These are phyloP conservation scores for Smallanthus sonchifolius DNA, from an alignment of 129 eudicot species.

Conservation along the genomic window DNA sequence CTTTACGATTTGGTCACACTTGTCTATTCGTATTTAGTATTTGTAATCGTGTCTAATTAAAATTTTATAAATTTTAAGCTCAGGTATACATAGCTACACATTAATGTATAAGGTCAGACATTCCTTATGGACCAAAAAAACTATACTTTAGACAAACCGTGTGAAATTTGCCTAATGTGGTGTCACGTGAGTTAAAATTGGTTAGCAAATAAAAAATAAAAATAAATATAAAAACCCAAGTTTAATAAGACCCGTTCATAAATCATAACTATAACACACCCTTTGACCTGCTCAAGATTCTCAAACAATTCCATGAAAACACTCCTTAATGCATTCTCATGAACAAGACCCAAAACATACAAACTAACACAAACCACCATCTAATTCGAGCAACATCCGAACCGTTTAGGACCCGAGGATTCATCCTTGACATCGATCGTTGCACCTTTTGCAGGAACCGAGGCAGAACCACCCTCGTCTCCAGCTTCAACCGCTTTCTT, in stretches of 20 bases:
- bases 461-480: constrained; percentile 23
- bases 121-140: too few relatives aligned
- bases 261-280: constrained; percentile 14
- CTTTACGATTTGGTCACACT: too few relatives aligned
- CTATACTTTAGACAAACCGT: too few relatives aligned
- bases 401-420: constrained; percentile 13
- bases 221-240: constrained; percentile 2
- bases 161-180: too few relatives aligned
- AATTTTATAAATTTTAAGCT: too few relatives aligned
- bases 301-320: constrained; percentile 20
- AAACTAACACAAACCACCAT: constrained; percentile 13
- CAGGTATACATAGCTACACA: too few relatives aligned
- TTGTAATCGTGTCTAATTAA: too few relatives aligned
- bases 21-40: too few relatives aligned
- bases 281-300: constrained; percentile 16
- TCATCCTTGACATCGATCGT: constrained; percentile 29
- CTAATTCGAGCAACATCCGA: constrained; percentile 37
- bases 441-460: constrained; percentile 30
- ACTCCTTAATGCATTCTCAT: constrained; percentile 28
- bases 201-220: background rate
- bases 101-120: too few relatives aligned
- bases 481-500: constrained; percentile 38
- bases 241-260: constrained; percentile 22
- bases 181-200: background rate
- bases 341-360: background rate